Conservation (phyloP, 169 alveolate genomes). For the Plasmodium coatneyi region DNA sequence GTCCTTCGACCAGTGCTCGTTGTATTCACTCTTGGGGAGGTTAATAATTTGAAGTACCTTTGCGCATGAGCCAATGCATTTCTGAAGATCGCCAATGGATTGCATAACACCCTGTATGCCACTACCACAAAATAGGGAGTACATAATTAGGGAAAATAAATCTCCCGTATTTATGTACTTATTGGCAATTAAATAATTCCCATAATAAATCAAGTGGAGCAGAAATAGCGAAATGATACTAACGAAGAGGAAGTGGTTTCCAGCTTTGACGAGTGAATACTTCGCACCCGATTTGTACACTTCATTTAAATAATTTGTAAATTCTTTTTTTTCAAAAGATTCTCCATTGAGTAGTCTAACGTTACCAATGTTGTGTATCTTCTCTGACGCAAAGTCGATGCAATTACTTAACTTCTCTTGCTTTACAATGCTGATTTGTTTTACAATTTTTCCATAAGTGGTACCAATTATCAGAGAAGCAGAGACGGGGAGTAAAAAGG, state of each 20-base stretch:
- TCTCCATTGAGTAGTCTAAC: constrained; percentile 63
- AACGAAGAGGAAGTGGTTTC: constrained; percentile 60
- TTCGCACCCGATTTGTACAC: constrained; percentile 53
- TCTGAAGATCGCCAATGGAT: constrained; percentile 77
- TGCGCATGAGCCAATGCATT: constrained; percentile 78
- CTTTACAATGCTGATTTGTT: constrained; percentile 28
- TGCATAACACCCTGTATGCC: constrained; percentile 77
- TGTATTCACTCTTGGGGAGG: constrained; percentile 37
- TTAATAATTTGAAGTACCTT: constrained; percentile 69
- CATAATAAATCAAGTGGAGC: constrained; percentile 62
- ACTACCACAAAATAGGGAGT: constrained; percentile 80
- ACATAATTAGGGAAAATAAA: constrained; percentile 81
- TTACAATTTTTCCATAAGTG: constrained; percentile 50
- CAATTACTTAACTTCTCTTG: constrained; percentile 65
- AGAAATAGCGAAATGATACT: constrained; percentile 49
- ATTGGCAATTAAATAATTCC: constrained; percentile 54
- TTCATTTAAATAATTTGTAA: constrained; percentile 59
- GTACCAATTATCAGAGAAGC: constrained; percentile 45
- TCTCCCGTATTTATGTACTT: constrained; percentile 80
- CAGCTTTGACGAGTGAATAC: constrained; percentile 48
- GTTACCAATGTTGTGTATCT: constrained; percentile 37
- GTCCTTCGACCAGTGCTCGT: constrained; percentile 25
- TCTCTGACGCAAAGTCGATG: constrained; percentile 64
- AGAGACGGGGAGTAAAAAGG: constrained; percentile 57
- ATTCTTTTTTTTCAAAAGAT: constrained; percentile 53